These are phyloP conservation scores for Tephrocybe sp. DNA, from an alignment of 768 basidiomycete species.

Conservation along the genomic window DNA sequence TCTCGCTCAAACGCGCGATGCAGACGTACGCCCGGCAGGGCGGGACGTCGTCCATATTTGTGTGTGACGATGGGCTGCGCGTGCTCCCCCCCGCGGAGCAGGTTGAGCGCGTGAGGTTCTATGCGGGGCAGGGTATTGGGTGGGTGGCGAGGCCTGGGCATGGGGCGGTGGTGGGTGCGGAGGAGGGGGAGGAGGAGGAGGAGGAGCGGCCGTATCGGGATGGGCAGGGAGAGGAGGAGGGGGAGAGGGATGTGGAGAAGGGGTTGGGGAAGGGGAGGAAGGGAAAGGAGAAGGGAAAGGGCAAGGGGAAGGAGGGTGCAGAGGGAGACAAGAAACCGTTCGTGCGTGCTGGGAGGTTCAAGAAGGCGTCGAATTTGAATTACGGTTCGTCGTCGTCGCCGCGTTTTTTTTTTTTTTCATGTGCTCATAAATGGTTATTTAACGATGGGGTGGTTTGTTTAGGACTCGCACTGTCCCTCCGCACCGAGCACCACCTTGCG, in stretches of 20 bases:
- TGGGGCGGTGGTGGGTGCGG: conserved; percentile 5
- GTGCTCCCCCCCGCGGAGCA: conserved; percentile 15
- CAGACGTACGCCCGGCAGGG: conserved; percentile 87
- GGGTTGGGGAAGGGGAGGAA: not conserved
- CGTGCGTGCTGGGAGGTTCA: conserved; percentile 82
- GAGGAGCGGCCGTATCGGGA: not conserved
- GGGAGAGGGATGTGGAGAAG: conserved; percentile 5
- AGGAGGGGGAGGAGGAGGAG: not conserved
- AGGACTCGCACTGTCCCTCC: conserved; percentile 64
- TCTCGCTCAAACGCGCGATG: conserved; percentile 78
- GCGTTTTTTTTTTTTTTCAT: not conserved
- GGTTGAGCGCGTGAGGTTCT: conserved; percentile 14
- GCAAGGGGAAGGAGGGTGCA: not conserved
- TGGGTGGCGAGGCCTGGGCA: conserved; percentile 19
- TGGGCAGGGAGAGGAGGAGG: not conserved
- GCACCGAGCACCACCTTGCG: conserved; percentile 50
- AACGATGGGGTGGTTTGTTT: too few species aligned
- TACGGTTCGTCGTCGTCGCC: conserved; percentile 51
- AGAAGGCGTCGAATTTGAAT: conserved; percentile 94
- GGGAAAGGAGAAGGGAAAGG: not conserved
- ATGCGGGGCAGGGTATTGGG: conserved; percentile 15
- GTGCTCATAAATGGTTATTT: not conserved
- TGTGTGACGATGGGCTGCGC: conserved; percentile 78
- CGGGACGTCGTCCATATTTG: conserved; percentile 71
- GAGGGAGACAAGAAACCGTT: conserved; percentile 24